Evolutionary conservation across 2,329 filamentous ascomycete species (phyloP).

Genomic region (Pseudovirgaria hyperparasitica): DNA sequence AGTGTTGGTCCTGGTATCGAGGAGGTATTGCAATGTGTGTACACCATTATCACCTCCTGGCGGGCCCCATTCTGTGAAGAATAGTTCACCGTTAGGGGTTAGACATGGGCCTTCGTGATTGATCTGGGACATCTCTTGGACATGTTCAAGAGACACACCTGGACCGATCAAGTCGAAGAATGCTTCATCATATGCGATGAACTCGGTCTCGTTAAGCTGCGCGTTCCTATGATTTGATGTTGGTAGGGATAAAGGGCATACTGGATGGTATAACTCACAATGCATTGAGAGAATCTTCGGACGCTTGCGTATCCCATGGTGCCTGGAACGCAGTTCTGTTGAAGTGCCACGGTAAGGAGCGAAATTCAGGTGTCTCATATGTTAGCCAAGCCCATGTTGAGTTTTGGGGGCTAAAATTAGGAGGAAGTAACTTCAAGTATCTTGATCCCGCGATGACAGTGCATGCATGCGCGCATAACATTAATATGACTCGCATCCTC

Average conservation of each 20-base stretch:
- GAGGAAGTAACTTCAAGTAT: conserved; percentile 3
- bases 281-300: background rate
- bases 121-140: conserved; percentile 7
- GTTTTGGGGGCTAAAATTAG: background rate
- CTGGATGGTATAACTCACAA: background rate
- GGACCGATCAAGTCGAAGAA: conserved; percentile 10
- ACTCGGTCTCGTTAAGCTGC: conserved; percentile 7
- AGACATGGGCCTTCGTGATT: conserved; percentile 9
- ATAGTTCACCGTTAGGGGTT: conserved; percentile 6
- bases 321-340: conserved; percentile 6
- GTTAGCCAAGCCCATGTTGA: conserved; percentile 7
- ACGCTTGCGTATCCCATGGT: conserved; percentile 3
- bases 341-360: conserved; percentile 4
- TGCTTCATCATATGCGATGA: conserved; percentile 8
- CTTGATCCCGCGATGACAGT: no score
- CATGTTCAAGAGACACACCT: conserved; percentile 6
- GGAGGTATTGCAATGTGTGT: conserved; percentile 7
- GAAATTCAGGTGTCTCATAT: conserved; percentile 5
- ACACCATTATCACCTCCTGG: conserved; percentile 7
- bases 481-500: no score
- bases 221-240: conserved; percentile 1
- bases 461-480: no score
- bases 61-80: conserved; percentile 8
- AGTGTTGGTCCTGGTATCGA: conserved; percentile 4
- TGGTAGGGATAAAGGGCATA: background rate